Evolutionary conservation across 306 rosid species (phyloP), one percentile per base, ranked within the genome.

Genomic region (Cyclanthera cordifolia): DNA sequence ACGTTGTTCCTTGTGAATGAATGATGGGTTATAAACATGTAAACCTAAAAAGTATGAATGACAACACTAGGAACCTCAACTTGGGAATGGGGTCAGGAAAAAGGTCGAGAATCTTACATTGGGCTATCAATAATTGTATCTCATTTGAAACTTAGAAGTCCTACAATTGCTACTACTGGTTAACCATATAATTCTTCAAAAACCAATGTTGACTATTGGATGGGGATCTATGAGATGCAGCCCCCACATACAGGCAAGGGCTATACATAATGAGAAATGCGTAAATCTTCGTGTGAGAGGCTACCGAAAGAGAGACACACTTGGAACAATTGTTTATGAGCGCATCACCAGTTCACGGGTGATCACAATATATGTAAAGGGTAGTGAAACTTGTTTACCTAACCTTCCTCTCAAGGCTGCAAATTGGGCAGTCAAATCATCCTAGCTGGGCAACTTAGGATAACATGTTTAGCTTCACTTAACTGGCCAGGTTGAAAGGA

Each of bases 391-490:
- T 69, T 37, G 63, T 47, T 79, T 78, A 87, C 70, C 77, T 79
- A 77, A 87, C 70, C 77, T 76, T 71, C 95, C 95, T 78, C 85
- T 89, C 77, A 93, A 68, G 48, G 96, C 91, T 2, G 95, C 96
- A 83, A 93, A 81, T 70, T 81, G 82, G 48, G 90, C 90, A 65
- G 94, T 88, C 79, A 93, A 77, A 81, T 87, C 95, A 64, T 90
- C 99, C 71, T 79, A 93, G 77, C 90, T 88, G 0, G 96, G 99
- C 70, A 93, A 75, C 53, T 93, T 93, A n/a, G 99, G 99, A 77
- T 93, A 72, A 93, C 99, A 11, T 90, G 96, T 60, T 77, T 76
- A 64, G 96, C 91, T 71, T 74, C 84, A 0, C 51, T 77, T 61
- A 86, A 82, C 60, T 85, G 53, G 74, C 86, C 87, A 11, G 85